Base-by-base conservation (phyloP, 164 flowering plant genomes). In the Amborella trichopoda region DNA sequence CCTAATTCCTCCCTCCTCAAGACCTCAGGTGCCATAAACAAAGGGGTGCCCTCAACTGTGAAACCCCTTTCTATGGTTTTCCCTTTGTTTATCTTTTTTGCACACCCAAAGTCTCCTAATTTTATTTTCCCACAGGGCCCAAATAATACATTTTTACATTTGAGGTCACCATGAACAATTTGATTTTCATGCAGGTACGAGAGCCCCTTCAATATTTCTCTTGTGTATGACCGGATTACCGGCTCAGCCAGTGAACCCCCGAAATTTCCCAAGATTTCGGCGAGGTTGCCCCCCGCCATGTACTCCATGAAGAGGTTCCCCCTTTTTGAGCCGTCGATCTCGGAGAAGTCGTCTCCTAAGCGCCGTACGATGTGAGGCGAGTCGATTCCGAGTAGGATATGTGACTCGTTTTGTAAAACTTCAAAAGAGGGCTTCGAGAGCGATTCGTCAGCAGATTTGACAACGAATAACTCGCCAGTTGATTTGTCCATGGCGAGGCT, bases 101-200 rank as follows among this genome's bases (percentile, higher is more conserved):
- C 79, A 22, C 81, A 49, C 26, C 97, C 95, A 40, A 91, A 87
- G 58, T 90, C 97, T 1, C 78, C 83, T 23, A 90, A 72, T 58
- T 79, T 90, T 0, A 66, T 64, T 0, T 52, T 64, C 13, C 16
- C 19, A 44, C 17, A 18, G 3, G 36, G 60, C 30, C 59, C 72
- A 45, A 55, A 30, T 11, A 80, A 64, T n/a, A 90, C 52, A 52
- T 90, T 90, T 25, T 72, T 72, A 10, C 62, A 70, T 72, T 90
- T 90, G 9, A 90, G 42, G 21, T 90, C 97, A 49, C 88, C 72
- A 59, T 90, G 95, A 44, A 77, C 90, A 33, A 65, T 80, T 3
- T 88, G 88, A 1, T 48, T 66, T 3, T 48, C 61, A 50, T 85
- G 95, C 17, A 80, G 33, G 23, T 55, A 58, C 23, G 32, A 6